Evolutionary conservation across 257 asterid genomes (phyloP), one percentile per base, ranked within the genome.

Genomic region (Scutellaria galericulata): DNA sequence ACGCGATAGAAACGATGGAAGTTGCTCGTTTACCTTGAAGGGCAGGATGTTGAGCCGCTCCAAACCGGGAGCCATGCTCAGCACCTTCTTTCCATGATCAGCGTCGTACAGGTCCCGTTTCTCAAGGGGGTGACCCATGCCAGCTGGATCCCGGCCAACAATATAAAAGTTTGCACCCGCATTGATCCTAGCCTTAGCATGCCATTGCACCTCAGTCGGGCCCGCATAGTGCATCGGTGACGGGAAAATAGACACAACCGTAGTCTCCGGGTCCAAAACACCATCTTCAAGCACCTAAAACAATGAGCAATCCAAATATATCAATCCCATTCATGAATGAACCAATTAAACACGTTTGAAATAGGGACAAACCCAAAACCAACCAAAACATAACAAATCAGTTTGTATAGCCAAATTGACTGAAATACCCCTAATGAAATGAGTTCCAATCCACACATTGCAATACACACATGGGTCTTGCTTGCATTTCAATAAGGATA

Each of bases 161-260:
- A 93, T 90, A 72, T 93, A 93, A 69, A 93, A 93, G 78, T 93
- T 90, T 5, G 98, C 97, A 5, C 97, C 98, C 0, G 98, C 98
- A 47, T 93, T 93, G 20, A 93, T 87, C 75, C 97, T 84, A 24
- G 98, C 98, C 85, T 93, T 90, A 3, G 98, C 98, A 51, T 93
- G 98, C 98, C 98, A 90, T 62, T 93, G 98, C 15, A 93, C 98
- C 83, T 93, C 97, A 12, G 98, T 93, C 2, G 98, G 98, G 9
- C 98, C 97, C 10, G 98, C 98, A 52, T 93, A 93, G 83, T 89
- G 97, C 98, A 93, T 93, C 1, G 98, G 96, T 0, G 98, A 93
- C 5, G 98, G 98, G 81, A 93, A 90, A 81, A 93, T 90, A 47
- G 98, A 89, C 20, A 93, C 97, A 7, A 93, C 96, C 0, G 98